Conservation (phyloP, 163 green algal genomes). For the Scenedesmus sp. region DNA sequence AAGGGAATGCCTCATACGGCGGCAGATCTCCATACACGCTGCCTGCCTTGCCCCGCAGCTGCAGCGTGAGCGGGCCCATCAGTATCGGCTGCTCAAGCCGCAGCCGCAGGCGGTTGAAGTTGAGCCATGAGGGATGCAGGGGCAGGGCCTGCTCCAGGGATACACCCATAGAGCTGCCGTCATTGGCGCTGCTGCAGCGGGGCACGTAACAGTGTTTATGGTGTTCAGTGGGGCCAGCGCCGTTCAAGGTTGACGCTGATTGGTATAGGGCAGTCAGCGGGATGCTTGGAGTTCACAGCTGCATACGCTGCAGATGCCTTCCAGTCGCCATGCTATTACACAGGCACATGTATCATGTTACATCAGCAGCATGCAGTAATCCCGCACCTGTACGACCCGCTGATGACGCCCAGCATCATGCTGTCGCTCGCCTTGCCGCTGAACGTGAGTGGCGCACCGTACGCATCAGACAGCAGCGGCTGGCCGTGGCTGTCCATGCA, state of each 20-base stretch:
- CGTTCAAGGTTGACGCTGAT: too few relatives aligned
- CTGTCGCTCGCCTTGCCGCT: slow-evolving; percentile 76
- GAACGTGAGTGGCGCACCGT: slow-evolving; percentile 84
- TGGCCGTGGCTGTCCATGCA: slow-evolving; percentile 81
- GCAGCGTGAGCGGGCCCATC: slow-evolving; percentile 60
- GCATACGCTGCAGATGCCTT: too few relatives aligned
- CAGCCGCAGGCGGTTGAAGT: slow-evolving; percentile 87
- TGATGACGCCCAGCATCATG: slow-evolving; percentile 75
- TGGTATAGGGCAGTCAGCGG: too few relatives aligned
- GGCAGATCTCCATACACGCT: slow-evolving; percentile 94
- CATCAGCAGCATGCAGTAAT: background rate
- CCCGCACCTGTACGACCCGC: slow-evolving; percentile 67
- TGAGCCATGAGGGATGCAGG: slow-evolving; percentile 87
- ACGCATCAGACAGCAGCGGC: slow-evolving; percentile 78
- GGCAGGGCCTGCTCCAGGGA: slow-evolving; percentile 92
- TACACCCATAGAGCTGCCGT: slow-evolving; percentile 80
- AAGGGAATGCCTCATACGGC: slow-evolving; percentile 98
- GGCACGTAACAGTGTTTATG: background rate
- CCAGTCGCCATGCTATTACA: background rate
- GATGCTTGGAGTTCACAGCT: background rate
- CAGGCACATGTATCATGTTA: background rate
- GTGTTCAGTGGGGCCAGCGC: background rate
- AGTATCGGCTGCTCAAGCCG: slow-evolving; percentile 55
- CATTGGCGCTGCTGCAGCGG: slow-evolving; percentile 57
- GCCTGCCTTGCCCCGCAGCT: slow-evolving; percentile 73